Base-by-base conservation (phyloP, 2,329 filamentous ascomycete genomes). In the Alternaria alternata region DNA sequence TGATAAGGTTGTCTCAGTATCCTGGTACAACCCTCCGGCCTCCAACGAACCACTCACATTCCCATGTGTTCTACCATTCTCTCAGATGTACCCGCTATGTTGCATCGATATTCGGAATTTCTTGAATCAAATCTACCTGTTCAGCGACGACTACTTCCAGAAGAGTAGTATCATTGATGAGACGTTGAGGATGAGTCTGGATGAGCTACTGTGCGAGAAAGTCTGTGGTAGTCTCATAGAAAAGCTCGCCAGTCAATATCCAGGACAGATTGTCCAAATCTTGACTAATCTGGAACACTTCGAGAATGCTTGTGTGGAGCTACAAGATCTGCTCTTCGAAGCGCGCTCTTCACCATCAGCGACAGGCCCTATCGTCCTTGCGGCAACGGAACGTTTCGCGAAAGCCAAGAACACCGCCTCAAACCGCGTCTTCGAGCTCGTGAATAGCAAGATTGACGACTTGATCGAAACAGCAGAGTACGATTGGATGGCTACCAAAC, bases 101-200 rank as follows among this genome's bases (percentile, higher is more conserved):
- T 99, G 95, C 82, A 98, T 98, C 75, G 93, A 98, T 74, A 97
- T 99, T 70, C 88, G 94, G 41, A 97, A 97, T 78, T 98, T 99
- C 78, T 83, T 98, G 61, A 97, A 97, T 77, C 94, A 98, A 74
- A 98, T 99, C 73, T 98, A 98, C 78, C 94, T 96, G 78, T 99
- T 98, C 80, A 93, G 92, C 8, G 94, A 96, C 72, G 94, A 98
- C 73, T 93, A 98, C 75, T 98, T 98, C 75, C 91, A 95, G 65
- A 92, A 97, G 66, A 91, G 93, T 1, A 90, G 87, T 63, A 87
- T 96, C 54, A 97, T 99, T 67, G 95, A 99, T 67, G 91, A 96
- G 65, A 96, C 93, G 0, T 84, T 99, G 7, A 90, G 91, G 76
- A 91, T 90, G 78, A 91, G 90, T 79, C 82, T 99, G n/a, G 96